Base-by-base conservation (phyloP, 768 basidiomycete species). In the Termitomyces sp. region DNA sequence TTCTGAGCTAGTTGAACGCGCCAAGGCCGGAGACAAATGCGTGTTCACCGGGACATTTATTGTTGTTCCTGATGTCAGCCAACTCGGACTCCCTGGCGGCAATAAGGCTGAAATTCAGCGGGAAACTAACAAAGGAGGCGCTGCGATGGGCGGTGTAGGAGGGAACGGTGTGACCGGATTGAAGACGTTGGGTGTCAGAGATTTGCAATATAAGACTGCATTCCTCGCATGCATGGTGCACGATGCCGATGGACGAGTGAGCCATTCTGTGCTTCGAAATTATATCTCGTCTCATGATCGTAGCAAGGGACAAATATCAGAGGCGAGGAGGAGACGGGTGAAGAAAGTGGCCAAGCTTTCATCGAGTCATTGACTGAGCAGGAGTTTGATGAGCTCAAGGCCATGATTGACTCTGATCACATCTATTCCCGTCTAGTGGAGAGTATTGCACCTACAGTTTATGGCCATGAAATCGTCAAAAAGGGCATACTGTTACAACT, bases 401-500 rank as follows among this genome's bases (percentile, higher is more conserved):
- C 80, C 37, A 99, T 98, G 97, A 92, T 98, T 63, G 84, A 95
- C 65, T 86, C 89, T 0, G 92, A 95, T 51, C 89, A 96, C 69
- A 98, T 99, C 63, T 99, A 98, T 70, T 86, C 90, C 25, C 86
- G 96, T 8, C 77, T 98, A 5, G 96, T 98, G 23, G 86, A 89
- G 66, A 94, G 91, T 66, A 96, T 98, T 59, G 97, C 97, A 1
- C 97, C 97, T 3, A 98, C 97, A 0, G 96, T 99, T 1, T 98
- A 98, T 65, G 97, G 97, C 1, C 97, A 98, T 68, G 97, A 99
- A 67, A 95, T 98, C 50, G 95, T 98, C 65, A 98, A 99, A 78
- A 99, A 99, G 69, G 97, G 97, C 12, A 79, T 99, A 34, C 75
- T 98, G 23, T 77, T 99, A 17, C 97, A 98, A 68, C 82, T 99